These are phyloP conservation scores for Eutrema salsugineum DNA, from an alignment of 441 rosid species.

Conservation along the genomic window DNA sequence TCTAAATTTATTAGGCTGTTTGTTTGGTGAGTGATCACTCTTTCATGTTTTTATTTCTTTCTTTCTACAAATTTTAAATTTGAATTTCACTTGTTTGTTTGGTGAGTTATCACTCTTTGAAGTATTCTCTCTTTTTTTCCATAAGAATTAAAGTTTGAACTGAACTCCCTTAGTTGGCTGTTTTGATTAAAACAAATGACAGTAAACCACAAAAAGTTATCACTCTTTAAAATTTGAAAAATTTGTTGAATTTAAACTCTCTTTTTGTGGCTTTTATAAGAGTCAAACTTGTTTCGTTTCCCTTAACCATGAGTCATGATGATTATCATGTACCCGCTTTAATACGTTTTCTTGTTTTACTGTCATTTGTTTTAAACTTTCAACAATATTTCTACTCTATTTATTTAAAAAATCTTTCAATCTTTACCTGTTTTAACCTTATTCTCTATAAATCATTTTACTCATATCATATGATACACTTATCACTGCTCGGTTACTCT, in stretches of 20 bases:
- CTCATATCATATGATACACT: background rate
- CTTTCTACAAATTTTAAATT: background rate
- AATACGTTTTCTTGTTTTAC: background rate
- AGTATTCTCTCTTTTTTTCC: too few species aligned
- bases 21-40: conserved; percentile 27
- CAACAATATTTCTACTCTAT: background rate
- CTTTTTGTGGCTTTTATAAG: background rate
- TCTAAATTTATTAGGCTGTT: conserved; percentile 26
- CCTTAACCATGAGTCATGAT: background rate
- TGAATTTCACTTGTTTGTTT: background rate
- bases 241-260: background rate
- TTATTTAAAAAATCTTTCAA: background rate
- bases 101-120: background rate
- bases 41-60: background rate
- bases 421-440: background rate
- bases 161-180: background rate
- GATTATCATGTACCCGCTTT: background rate
- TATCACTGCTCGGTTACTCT: background rate
- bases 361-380: background rate
- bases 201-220: too few species aligned
- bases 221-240: too few species aligned
- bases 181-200: too few species aligned
- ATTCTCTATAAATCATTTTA: too few species aligned
- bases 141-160: background rate
- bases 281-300: background rate